Percentiles rank a stretch among this genome's conserved stretches.
These are phyloP conservation scores for Gastrolobium bilobum DNA, from an alignment of 306 rosid species.

Conservation along the genomic window DNA sequence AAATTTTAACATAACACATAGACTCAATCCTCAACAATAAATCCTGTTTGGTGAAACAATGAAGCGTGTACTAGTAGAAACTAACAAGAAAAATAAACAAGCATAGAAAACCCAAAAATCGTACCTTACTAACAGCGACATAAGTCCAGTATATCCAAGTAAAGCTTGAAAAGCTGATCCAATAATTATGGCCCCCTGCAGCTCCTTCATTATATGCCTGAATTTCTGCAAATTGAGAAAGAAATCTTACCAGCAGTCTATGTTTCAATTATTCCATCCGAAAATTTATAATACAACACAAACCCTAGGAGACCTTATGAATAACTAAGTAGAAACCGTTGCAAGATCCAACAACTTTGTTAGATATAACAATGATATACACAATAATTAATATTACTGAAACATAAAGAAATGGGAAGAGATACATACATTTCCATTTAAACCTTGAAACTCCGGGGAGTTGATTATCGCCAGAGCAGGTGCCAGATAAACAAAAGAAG, in stretches of 20 bases:
- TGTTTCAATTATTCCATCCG: constrained; percentile 11
- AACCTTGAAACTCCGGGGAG: constrained; percentile 85
- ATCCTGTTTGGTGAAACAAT: constrained; percentile 27
- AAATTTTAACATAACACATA: constrained; percentile 14
- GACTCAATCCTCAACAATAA: constrained; percentile 3
- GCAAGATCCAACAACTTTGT: constrained; percentile 3
- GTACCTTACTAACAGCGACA: constrained; percentile 90
- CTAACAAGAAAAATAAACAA: constrained; percentile 10
- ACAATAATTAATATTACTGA: constrained; percentile 29
- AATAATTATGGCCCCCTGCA: constrained; percentile 95
- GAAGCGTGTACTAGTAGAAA: constrained; percentile 18
- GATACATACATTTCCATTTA: constrained; percentile 81
- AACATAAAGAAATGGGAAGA: constrained; percentile 38
- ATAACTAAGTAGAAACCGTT: constrained; percentile 15
- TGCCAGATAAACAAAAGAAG: constrained; percentile 91
- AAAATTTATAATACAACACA: constrained; percentile 11
- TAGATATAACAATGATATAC: background rate
- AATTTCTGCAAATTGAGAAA: constrained; percentile 73
- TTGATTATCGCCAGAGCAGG: constrained; percentile 90
- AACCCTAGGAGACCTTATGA: background rate
- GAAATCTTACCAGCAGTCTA: constrained; percentile 27
- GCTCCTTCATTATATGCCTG: constrained; percentile 96
- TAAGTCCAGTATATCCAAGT: constrained; percentile 94
- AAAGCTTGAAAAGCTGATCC: constrained; percentile 91
- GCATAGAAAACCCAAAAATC: constrained; percentile 36